Evolutionary conservation across 176 grass and related monocot species (phyloP), one percentile per base, ranked within the genome.

Genomic region (Oryza glaberrima): DNA sequence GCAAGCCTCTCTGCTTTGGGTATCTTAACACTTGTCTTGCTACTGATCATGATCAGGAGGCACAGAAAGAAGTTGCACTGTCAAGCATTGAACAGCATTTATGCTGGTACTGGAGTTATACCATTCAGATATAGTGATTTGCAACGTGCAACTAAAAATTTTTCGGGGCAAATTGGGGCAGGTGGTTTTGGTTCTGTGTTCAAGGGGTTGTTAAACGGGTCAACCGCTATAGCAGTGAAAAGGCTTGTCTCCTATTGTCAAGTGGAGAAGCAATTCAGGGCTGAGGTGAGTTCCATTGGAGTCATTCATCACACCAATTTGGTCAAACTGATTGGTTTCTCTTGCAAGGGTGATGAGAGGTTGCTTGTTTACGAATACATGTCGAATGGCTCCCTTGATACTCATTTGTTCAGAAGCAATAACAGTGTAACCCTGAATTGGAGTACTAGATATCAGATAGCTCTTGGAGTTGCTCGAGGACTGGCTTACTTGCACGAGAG

Each of bases 221-320:
- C 54, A 0, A 63, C 23, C 35, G 9, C n/a, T 6, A 64, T 82
- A 73, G 80, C 69, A 1, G 81, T 73, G 81, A 73, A 82, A 73
- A 82, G 38, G 54, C 81, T 82, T 5, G 19, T 22, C 6, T 9
- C 23, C 30, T 6, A 11, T 20, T 28, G 28, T 3, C 81, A 82
- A 34, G 52, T 25, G 30, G 81, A 82, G 69, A 82, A 82, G 69
- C 69, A 82, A 22, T 82, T 82, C 51, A 73, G 81, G 11, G 81
- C 81, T 9, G 81, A 82, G 36, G 52, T 73, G 69, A 82, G 81
- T 14, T 82, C 81, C 28, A 64, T 82, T n/a, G 81, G 81, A 12
- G 43, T 82, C 23, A 60, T 65, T 9, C 81, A 82, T 0, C 81
- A 82, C 13, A 65, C 23, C 2, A 82, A 73, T 64, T 65, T 82